Percentiles rank a stretch among this genome's conserved stretches.
phyloP scores from a whole-genome alignment of 192 early-diverging fungal species.

The Umbelopsis sp. region DNA sequence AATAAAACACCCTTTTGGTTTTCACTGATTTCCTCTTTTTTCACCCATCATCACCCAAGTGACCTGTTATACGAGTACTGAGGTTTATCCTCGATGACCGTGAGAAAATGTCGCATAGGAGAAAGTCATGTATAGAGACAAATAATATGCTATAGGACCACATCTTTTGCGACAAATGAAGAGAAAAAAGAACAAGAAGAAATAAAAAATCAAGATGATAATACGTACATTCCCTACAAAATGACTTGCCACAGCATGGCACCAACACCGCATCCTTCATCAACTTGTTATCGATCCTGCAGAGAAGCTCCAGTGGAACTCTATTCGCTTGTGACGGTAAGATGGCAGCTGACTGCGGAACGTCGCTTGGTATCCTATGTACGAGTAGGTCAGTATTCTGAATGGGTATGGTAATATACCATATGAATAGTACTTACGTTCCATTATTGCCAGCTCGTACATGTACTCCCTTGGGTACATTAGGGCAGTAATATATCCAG shows the following conservation, averaged over 20 bases:
- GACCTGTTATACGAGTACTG: neutral
- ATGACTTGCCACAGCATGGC: conserved; percentile 87
- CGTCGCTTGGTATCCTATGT: no score
- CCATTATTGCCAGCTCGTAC: conserved; percentile 8
- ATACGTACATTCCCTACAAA: conserved; percentile 88
- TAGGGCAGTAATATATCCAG: conserved; percentile 49
- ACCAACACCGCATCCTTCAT: conserved; percentile 76
- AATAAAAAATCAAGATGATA: neutral
- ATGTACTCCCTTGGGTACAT: conserved; percentile 37
- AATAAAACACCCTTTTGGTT: no score
- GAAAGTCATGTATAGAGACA: conserved; percentile 15
- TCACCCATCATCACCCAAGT: neutral
- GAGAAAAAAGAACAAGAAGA: neutral
- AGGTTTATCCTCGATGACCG: conserved; percentile 15
- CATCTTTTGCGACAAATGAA: neutral
- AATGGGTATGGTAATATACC: no score
- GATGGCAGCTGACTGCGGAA: neutral
- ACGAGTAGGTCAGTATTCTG: no score
- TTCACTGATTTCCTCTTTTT: no score
- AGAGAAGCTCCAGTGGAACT: conserved; percentile 76
- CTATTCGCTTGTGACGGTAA: conserved; percentile 38
- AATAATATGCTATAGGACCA: conserved; percentile 15
- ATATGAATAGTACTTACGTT: neutral
- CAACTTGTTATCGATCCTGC: conserved; percentile 73
- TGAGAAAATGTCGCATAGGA: neutral